These are phyloP conservation scores for Vachellia pachyceras DNA, from an alignment of 306 rosid genomes.

Conservation along the genomic window DNA sequence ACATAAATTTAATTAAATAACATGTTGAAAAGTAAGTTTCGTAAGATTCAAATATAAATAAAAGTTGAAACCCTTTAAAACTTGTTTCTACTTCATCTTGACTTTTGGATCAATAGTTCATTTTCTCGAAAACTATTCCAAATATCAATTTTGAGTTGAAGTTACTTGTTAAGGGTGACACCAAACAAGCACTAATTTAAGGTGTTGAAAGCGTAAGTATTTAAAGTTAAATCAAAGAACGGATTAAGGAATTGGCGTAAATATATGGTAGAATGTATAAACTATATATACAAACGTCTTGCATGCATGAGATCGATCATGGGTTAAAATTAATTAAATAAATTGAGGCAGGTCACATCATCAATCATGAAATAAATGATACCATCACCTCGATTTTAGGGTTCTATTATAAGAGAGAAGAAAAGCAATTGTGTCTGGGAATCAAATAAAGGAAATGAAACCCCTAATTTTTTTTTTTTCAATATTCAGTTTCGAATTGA, in stretches of 20 bases:
- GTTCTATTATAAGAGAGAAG: background rate
- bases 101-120: too few species aligned
- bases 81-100: too few species aligned
- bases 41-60: too few species aligned
- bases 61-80: too few species aligned
- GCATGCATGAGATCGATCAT: background rate
- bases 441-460: background rate
- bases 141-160: too few species aligned
- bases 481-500: background rate
- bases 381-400: slow-evolving; percentile 11
- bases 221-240: background rate
- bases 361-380: slow-evolving; percentile 25
- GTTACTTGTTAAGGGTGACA: too few species aligned
- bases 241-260: background rate
- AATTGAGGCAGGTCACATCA: background rate
- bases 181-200: too few species aligned
- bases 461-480: background rate
- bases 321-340: background rate
- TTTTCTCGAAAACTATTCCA: too few species aligned
- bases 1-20: too few species aligned
- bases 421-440: background rate
- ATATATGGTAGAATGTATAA: background rate
- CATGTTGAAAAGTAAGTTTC: too few species aligned
- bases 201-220: background rate
- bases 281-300: background rate